Evolutionary conservation across 2,329 filamentous ascomycete species (phyloP).

Genomic region (Aspergillus sp.): DNA sequence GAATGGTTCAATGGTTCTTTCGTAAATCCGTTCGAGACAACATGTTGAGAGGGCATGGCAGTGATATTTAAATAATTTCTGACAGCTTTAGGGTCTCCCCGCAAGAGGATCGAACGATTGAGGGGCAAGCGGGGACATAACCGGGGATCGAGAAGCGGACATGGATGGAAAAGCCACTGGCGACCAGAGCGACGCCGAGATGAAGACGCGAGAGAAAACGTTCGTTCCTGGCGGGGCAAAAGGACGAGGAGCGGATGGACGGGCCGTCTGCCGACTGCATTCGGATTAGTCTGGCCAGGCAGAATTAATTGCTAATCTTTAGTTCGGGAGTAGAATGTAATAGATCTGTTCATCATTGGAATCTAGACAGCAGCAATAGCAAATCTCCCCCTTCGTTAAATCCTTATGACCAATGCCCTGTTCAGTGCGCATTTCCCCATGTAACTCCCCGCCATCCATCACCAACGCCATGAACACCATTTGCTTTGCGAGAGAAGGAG

Average conservation of each 20-base stretch:
- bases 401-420: background rate
- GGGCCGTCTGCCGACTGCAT: slow-evolving; percentile 17
- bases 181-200: background rate
- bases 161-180: background rate
- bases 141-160: background rate
- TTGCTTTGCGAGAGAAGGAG: background rate
- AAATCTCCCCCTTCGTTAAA: background rate
- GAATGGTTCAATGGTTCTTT: background rate
- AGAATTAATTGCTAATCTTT: background rate
- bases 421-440: background rate
- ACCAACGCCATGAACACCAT: background rate
- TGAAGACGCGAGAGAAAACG: background rate
- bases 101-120: slow-evolving; percentile 6
- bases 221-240: slow-evolving; percentile 8
- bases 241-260: slow-evolving; percentile 12
- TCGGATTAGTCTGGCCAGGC: background rate
- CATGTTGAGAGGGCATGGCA: slow-evolving; percentile 7
- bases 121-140: slow-evolving; percentile 10
- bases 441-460: background rate
- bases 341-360: background rate
- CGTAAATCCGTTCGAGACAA: background rate
- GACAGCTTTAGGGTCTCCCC: background rate
- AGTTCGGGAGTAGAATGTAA: background rate
- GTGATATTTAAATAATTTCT: slow-evolving; percentile 15
- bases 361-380: background rate